Percentiles rank a stretch among this genome's conserved stretches.
Evolutionary conservation across 495 filamentous ascomycete genomes (phyloP).

Genomic region (Penicillium arizonense): DNA sequence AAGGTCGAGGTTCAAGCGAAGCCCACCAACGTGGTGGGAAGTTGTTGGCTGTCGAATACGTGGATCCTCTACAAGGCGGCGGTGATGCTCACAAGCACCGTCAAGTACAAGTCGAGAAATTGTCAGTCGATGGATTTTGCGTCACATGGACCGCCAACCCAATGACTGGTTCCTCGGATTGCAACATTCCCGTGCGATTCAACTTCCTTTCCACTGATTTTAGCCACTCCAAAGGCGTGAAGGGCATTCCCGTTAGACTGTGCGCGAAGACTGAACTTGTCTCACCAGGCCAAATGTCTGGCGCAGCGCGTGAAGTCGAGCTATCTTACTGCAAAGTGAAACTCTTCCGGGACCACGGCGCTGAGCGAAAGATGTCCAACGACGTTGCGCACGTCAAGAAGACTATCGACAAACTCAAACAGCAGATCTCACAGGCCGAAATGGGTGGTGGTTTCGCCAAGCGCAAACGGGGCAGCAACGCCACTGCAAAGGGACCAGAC

Average conservation of each 20-base stretch:
- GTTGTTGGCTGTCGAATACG: constrained; percentile 89
- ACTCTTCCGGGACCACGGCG: constrained; percentile 93
- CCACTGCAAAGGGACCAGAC: constrained; percentile 48
- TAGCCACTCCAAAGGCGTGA: constrained; percentile 96
- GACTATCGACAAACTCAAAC: constrained; percentile 89
- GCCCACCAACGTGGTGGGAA: constrained; percentile 85
- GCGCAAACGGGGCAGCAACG: constrained; percentile 68
- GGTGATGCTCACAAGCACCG: constrained; percentile 70
- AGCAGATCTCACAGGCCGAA: constrained; percentile 86
- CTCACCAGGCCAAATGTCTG: constrained; percentile 38
- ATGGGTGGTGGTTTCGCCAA: constrained; percentile 87
- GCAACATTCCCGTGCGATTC: constrained; percentile 84
- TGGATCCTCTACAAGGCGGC: constrained; percentile 70
- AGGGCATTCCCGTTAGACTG: constrained; percentile 88
- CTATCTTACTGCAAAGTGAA: constrained; percentile 95
- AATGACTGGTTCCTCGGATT: constrained; percentile 60
- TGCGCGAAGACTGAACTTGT: constrained; percentile 83
- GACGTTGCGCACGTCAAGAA: constrained; percentile 92
- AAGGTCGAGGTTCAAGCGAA: constrained; percentile 83
- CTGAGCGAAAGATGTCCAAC: constrained; percentile 91
- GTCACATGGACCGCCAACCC: constrained; percentile 79
- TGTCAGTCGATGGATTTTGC: constrained; percentile 89
- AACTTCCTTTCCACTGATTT: constrained; percentile 99
- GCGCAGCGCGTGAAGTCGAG: constrained; percentile 53
- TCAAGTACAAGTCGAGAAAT: constrained; percentile 72